Conservation (phyloP, 345 rosid species). For the Litchi chinensis region DNA sequence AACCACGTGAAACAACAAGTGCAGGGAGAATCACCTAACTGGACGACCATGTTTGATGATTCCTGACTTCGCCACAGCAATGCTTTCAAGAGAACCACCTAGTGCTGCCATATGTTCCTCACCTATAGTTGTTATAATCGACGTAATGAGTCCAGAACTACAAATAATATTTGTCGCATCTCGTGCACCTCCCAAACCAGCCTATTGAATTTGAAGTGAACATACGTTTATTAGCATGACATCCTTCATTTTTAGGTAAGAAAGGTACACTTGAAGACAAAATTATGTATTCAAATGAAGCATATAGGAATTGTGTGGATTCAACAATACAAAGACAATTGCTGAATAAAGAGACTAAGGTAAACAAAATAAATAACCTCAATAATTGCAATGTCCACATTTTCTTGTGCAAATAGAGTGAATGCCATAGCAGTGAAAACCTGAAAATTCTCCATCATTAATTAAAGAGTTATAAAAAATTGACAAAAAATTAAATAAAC, state of each 20-base stretch:
- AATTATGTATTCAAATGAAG: slow-evolving; percentile 1
- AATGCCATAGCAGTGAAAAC: slow-evolving; percentile 84
- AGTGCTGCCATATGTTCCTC: slow-evolving; percentile 83
- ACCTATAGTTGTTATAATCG: slow-evolving; percentile 80
- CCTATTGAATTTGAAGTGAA: slow-evolving; percentile 39
- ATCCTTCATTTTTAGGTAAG: neutral
- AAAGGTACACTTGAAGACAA: neutral
- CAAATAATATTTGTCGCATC: slow-evolving; percentile 82
- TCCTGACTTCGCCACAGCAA: slow-evolving; percentile 88
- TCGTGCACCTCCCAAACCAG: slow-evolving; percentile 90
- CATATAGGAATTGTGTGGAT: neutral
- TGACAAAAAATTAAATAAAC: neutral
- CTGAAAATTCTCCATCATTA: slow-evolving; percentile 38
- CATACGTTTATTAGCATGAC: neutral
- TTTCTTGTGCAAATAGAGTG: slow-evolving; percentile 65
- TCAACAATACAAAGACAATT: neutral
- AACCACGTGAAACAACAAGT: neutral
- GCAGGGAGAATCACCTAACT: slow-evolving; percentile 68
- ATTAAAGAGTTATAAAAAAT: neutral
- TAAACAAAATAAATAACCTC: slow-evolving; percentile 51
- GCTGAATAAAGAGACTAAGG: neutral
- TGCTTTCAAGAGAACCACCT: slow-evolving; percentile 87
- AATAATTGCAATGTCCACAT: slow-evolving; percentile 75
- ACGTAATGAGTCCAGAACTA: slow-evolving; percentile 62
- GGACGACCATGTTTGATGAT: slow-evolving; percentile 72